Evolutionary conservation across 169 alveolate species (phyloP).

Genomic region (Theileria parva): DNA sequence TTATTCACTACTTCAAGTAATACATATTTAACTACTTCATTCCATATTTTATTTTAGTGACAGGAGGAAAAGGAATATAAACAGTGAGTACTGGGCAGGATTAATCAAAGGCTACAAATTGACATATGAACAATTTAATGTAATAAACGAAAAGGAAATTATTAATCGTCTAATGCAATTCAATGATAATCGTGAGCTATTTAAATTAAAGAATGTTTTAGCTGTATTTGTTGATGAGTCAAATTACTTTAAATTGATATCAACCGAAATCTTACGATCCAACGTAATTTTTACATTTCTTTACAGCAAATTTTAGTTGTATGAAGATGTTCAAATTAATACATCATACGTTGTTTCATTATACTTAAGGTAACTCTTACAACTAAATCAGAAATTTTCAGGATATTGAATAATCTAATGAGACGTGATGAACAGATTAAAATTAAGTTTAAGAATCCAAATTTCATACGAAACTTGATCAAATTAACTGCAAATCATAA

Average conservation of each 20-base stretch:
- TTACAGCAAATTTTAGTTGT: conserved; percentile 37
- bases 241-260: neutral
- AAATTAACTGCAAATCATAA: conserved; percentile 38
- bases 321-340: conserved; percentile 47
- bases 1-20: conserved; percentile 51
- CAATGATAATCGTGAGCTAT: conserved; percentile 16
- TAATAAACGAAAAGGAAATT: neutral
- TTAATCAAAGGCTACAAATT: conserved; percentile 56
- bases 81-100: conserved; percentile 71
- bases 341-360: conserved; percentile 50
- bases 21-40: no score
- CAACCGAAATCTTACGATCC: neutral
- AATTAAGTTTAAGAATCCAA: conserved; percentile 47
- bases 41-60: neutral
- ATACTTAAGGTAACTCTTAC: neutral
- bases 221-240: conserved; percentile 34
- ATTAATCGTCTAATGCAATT: neutral
- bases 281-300: neutral
- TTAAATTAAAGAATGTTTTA: conserved; percentile 20
- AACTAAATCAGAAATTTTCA: conserved; percentile 1
- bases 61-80: conserved; percentile 28
- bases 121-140: conserved; percentile 35
- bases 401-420: conserved; percentile 48
- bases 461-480: conserved; percentile 51
- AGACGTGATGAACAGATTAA: conserved; percentile 25